Evolutionary conservation across 2,329 filamentous ascomycete species (phyloP), one percentile per base, ranked within the genome.

Genomic region (Cryphonectria radicalis): DNA sequence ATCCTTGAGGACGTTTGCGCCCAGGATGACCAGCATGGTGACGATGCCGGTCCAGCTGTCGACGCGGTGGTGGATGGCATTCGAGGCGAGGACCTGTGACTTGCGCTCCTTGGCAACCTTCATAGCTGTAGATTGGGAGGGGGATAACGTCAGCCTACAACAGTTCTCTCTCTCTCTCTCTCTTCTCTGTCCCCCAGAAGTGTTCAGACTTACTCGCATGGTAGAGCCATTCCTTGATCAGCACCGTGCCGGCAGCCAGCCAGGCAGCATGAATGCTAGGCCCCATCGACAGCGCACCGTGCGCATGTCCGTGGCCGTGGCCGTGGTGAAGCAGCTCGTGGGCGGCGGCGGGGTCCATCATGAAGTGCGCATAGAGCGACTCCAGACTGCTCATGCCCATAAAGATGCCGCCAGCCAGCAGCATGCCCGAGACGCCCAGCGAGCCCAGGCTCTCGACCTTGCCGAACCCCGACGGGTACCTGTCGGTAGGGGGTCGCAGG

Each of bases 361-460:
- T 91, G 79, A 92, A 90, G 77, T 94, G 91, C 28, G 88, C 88
- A 74, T 93, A 91, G 37, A 96, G 84, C 57, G 90, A 88, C 76
- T 91, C 83, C 70, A 90, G 85, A 77, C 91, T 92, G 81, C 92
- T 92, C 82, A 92, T 89, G 74, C 94, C 94, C 92, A 99, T 98
- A 80, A 97, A 94, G 74, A 97, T 83, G 66, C 96, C 96, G 73
- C 96, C 96, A 64, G 91, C 90, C 2, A 99, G 88, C 76, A 98
- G 86, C 83, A 99, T 92, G 74, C 94, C 91, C 76, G 95, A 98
- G 46, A 99, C 96, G 22, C 95, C 96, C 72, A 99, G 84, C 32
- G 94, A 96, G 28, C 96, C 96, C 78, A 99, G 83, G 77, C 94
- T 97, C 85, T 99, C 96, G n/a, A 99, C 89, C 84, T 99, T 99